These are phyloP conservation scores for Chalciporus pseudorubinellus DNA, from an alignment of 768 basidiomycete genomes.

Conservation along the genomic window DNA sequence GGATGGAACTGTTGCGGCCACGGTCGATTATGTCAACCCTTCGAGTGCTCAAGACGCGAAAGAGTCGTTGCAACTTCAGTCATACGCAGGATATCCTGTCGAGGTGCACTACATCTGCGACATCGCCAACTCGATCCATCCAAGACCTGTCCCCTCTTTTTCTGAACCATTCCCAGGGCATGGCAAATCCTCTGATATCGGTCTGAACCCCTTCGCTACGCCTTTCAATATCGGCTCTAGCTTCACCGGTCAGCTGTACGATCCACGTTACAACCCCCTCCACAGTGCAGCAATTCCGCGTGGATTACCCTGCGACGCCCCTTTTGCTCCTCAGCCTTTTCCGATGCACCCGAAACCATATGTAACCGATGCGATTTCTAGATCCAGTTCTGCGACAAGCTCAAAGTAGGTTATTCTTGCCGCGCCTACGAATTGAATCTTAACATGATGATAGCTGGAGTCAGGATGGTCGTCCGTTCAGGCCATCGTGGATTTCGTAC, in stretches of 20 bases:
- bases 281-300: slow-evolving; percentile 6
- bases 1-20: slow-evolving; percentile 47
- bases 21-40: slow-evolving; percentile 60
- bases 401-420: slow-evolving; percentile 26
- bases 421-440: neutral
- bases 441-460: slow-evolving; percentile 29
- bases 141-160: slow-evolving; percentile 5
- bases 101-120: slow-evolving; percentile 37
- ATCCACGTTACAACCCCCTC: slow-evolving; percentile 1
- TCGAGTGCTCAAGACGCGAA: slow-evolving; percentile 64
- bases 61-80: slow-evolving; percentile 57
- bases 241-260: slow-evolving; percentile 3
- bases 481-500: slow-evolving; percentile 12
- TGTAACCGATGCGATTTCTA: slow-evolving; percentile 26
- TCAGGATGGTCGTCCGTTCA: slow-evolving; percentile 21
- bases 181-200: slow-evolving; percentile 18
- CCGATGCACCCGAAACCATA: slow-evolving; percentile 14
- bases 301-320: slow-evolving; percentile 22
- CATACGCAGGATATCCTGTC: slow-evolving; percentile 51
- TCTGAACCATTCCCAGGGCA: slow-evolving; percentile 9
- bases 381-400: slow-evolving; percentile 33
- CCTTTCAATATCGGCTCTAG: slow-evolving; percentile 27
- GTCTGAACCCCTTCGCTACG: slow-evolving; percentile 33
- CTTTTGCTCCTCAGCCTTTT: slow-evolving; percentile 26
- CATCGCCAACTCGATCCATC: slow-evolving; percentile 1